Evolutionary conservation across 495 filamentous ascomycete species (phyloP).

Genomic region (Tuber magnatum): DNA sequence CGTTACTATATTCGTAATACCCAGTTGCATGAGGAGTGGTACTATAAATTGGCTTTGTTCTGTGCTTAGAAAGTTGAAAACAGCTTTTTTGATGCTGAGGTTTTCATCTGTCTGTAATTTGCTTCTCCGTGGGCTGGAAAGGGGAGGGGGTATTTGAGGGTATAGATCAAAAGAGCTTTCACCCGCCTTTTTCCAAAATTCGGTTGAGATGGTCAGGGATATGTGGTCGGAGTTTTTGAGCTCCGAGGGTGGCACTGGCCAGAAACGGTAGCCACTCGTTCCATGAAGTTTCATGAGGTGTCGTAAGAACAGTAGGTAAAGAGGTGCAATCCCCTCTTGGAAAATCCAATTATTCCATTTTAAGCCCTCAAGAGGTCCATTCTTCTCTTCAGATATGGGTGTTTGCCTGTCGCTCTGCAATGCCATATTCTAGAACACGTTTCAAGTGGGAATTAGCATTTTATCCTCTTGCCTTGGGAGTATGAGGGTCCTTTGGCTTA

Average conservation of each 20-base stretch:
- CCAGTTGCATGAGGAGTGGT: slow-evolving; percentile 17
- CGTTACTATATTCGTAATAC: slow-evolving; percentile 16
- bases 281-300: slow-evolving; percentile 33
- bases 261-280: slow-evolving; percentile 40
- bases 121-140: slow-evolving; percentile 22
- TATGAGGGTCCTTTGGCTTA: slow-evolving; percentile 39
- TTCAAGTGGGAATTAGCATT: not conserved
- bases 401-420: slow-evolving; percentile 42
- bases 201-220: slow-evolving; percentile 22
- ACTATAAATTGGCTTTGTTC: slow-evolving; percentile 18
- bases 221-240: slow-evolving; percentile 7
- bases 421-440: slow-evolving; percentile 10
- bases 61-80: slow-evolving; percentile 19
- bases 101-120: not conserved
- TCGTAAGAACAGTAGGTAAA: slow-evolving; percentile 43
- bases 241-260: slow-evolving; percentile 38
- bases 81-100: slow-evolving; percentile 10
- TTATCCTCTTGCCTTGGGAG: slow-evolving; percentile 17
- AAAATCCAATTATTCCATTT: slow-evolving; percentile 46
- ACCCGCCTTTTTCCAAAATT: slow-evolving; percentile 21
- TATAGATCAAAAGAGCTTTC: slow-evolving; percentile 19
- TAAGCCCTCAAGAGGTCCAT: slow-evolving; percentile 19
- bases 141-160: slow-evolving; percentile 19
- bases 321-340: slow-evolving; percentile 29
- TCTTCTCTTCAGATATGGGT: slow-evolving; percentile 36